phyloP scores from a whole-genome alignment of 495 filamentous ascomycete genomes.

The Letharia lupina region DNA sequence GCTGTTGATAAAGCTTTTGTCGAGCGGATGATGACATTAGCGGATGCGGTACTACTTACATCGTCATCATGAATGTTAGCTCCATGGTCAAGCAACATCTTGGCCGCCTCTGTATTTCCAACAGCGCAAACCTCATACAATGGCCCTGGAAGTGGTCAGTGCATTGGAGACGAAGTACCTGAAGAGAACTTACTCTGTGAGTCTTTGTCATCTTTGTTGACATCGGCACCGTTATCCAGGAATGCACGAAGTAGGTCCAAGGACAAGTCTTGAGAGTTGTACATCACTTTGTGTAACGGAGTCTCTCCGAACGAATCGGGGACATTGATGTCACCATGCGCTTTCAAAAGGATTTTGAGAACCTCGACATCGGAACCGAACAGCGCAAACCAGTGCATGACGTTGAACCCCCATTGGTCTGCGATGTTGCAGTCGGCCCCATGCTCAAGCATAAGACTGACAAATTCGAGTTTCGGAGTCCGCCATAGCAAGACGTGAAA shows the following conservation, averaged over 20 bases:
- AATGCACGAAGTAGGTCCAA: background rate
- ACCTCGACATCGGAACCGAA: background rate
- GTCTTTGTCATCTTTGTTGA: background rate
- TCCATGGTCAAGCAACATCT: conserved; percentile 3
- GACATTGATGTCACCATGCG: conserved; percentile 2
- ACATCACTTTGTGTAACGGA: conserved; percentile 4
- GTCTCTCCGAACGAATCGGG: conserved; percentile 4
- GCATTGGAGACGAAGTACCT: background rate
- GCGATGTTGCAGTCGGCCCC: conserved; percentile 5
- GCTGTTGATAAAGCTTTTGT: background rate
- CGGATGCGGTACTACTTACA: background rate
- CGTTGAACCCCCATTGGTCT: background rate
- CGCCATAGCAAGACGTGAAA: background rate
- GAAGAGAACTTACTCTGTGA: background rate
- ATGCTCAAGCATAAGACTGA: conserved; percentile 12
- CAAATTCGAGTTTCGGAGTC: conserved; percentile 1
- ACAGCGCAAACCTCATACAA: conserved; percentile 4
- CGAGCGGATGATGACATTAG: no score
- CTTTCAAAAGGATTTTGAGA: background rate
- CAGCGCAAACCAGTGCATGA: conserved; percentile 3
- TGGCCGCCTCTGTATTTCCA: background rate
- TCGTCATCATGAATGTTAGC: conserved; percentile 7
- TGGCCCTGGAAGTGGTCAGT: background rate
- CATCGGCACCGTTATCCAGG: conserved; percentile 5
- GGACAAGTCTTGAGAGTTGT: background rate